phyloP scores from a whole-genome alignment of 768 basidiomycete species.

The Hortiboletus flavorubellus region DNA sequence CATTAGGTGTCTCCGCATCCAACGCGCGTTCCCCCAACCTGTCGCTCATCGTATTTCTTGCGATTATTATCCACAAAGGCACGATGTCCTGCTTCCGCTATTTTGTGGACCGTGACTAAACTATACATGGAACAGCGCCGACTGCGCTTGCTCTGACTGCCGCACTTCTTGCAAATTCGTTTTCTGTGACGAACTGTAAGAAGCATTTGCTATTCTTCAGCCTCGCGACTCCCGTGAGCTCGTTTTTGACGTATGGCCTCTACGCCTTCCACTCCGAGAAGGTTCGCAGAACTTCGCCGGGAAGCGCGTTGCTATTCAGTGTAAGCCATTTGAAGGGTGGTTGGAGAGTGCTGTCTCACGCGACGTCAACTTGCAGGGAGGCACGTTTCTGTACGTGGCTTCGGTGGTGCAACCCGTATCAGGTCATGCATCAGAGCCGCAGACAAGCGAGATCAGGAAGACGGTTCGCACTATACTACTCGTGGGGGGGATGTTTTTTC shows the following conservation, averaged over 20 bases:
- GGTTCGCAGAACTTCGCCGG: constrained; percentile 54
- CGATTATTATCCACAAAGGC: constrained; percentile 92
- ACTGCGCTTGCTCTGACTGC: constrained; percentile 88
- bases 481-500: constrained; percentile 67
- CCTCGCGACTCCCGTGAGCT: constrained; percentile 78
- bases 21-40: constrained; percentile 43
- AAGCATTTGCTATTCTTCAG: constrained; percentile 77
- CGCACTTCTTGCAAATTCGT: constrained; percentile 73
- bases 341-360: constrained; percentile 1
- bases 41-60: constrained; percentile 85
- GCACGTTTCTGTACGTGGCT: constrained; percentile 93
- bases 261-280: constrained; percentile 47
- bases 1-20: constrained; percentile 76
- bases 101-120: constrained; percentile 6
- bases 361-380: constrained; percentile 51
- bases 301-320: constrained; percentile 77
- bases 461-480: constrained; percentile 50
- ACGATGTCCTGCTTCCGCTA: neutral
- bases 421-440: constrained; percentile 36
- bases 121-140: constrained; percentile 55
- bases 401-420: constrained; percentile 82
- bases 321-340: constrained; percentile 42
- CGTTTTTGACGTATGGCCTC: constrained; percentile 70
- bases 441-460: constrained; percentile 43
- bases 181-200: constrained; percentile 65